Conservation (phyloP, 2,329 filamentous ascomycete species). For the Cercospora janseana region DNA sequence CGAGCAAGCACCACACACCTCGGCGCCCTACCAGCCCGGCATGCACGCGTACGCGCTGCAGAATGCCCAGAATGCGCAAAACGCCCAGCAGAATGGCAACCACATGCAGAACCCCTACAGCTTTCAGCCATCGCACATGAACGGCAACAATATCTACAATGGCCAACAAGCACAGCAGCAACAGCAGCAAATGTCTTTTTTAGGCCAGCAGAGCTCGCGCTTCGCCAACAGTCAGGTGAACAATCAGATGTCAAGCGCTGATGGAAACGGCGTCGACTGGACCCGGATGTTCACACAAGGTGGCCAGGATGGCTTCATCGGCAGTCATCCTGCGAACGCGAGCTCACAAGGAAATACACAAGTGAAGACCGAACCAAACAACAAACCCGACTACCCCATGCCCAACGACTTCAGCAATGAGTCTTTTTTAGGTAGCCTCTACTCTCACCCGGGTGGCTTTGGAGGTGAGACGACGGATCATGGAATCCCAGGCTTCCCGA, state of each 20-base stretch:
- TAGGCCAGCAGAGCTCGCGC: slow-evolving; percentile 41
- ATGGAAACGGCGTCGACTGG: slow-evolving; percentile 43
- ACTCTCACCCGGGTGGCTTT: slow-evolving; percentile 46
- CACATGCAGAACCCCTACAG: slow-evolving; percentile 35
- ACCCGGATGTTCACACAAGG: slow-evolving; percentile 47
- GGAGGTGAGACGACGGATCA: slow-evolving; percentile 40
- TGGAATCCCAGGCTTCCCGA: slow-evolving; percentile 38
- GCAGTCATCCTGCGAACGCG: slow-evolving; percentile 48
- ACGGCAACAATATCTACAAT: slow-evolving; percentile 34
- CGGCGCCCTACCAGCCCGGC: slow-evolving; percentile 33
- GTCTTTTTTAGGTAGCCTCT: slow-evolving; percentile 51
- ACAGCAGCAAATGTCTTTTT: slow-evolving; percentile 39
- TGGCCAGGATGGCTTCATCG: slow-evolving; percentile 47
- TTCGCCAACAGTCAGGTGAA: slow-evolving; percentile 39
- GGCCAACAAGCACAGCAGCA: slow-evolving; percentile 30
- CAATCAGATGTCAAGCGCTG: slow-evolving; percentile 34
- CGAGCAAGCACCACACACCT: slow-evolving; percentile 32
- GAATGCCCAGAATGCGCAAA: slow-evolving; percentile 24
- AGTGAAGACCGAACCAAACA: slow-evolving; percentile 47
- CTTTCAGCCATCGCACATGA: slow-evolving; percentile 33
- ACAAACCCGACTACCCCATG: slow-evolving; percentile 39
- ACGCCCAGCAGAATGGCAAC: slow-evolving; percentile 25
- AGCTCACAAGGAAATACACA: slow-evolving; percentile 37
- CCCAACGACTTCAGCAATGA: slow-evolving; percentile 47
- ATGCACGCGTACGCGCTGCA: slow-evolving; percentile 39